phyloP scores from a whole-genome alignment of 352 stramenopile species.

The Paralagenidium karlingii region DNA sequence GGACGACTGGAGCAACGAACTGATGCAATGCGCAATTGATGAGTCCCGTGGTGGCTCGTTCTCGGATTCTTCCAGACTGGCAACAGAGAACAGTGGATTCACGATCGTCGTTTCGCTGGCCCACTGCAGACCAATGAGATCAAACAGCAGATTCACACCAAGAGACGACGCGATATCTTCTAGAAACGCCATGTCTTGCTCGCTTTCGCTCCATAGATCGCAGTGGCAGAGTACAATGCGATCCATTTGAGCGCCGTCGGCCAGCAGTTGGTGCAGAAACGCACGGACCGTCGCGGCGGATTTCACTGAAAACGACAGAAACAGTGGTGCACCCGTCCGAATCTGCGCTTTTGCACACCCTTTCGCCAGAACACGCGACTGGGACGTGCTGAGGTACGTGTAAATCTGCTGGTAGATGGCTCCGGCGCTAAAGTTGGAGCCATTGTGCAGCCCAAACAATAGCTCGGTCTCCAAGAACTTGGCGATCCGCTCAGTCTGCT shows the following conservation, averaged over 20 bases:
- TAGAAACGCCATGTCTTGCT: constrained; percentile 17
- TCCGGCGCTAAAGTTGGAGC: too few species aligned
- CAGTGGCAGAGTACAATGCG: constrained; percentile 52
- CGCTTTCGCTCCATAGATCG: constrained; percentile 39
- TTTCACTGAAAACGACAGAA: constrained; percentile 44
- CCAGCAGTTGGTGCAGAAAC: constrained; percentile 25
- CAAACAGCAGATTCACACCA: constrained; percentile 39
- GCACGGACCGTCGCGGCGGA: constrained; percentile 7
- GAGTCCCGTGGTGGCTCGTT: constrained; percentile 27
- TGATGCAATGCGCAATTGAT: constrained; percentile 22
- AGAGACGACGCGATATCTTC: constrained; percentile 17
- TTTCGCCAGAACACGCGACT: constrained; percentile 15
- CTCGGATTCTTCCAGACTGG: background rate
- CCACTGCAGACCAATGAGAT: constrained; percentile 43
- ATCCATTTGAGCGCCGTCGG: constrained; percentile 15
- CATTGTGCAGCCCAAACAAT: too few species aligned
- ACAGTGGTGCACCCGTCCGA: constrained; percentile 35
- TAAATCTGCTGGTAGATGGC: constrained; percentile 63
- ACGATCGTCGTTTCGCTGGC: constrained; percentile 35
- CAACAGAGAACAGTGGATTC: constrained; percentile 13
- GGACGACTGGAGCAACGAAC: constrained; percentile 10
- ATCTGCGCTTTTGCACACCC: constrained; percentile 38
- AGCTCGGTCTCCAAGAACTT: constrained; percentile 53
- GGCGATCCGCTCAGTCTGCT: constrained; percentile 32
- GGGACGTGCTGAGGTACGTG: background rate